phyloP scores from a whole-genome alignment of 768 basidiomycete genomes.

The Baorangia bicolor region DNA sequence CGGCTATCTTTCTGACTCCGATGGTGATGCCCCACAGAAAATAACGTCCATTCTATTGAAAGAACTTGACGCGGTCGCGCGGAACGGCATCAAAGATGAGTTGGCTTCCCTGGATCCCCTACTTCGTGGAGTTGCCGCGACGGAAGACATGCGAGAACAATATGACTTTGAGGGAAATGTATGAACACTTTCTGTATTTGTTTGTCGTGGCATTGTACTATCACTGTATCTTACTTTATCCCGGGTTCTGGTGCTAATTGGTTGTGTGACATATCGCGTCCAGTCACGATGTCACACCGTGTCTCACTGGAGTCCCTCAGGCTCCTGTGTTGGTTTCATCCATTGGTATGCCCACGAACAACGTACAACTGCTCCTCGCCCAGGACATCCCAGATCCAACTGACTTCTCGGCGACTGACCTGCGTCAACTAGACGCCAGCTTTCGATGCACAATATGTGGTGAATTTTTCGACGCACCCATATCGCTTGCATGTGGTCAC shows the following conservation, averaged over 20 bases:
- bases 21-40: slow-evolving; percentile 55
- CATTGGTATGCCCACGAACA: slow-evolving; percentile 28
- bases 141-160: slow-evolving; percentile 39
- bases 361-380: slow-evolving; percentile 29
- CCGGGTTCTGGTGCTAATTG: not conserved
- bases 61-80: slow-evolving; percentile 80
- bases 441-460: slow-evolving; percentile 76
- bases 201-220: slow-evolving; percentile 25
- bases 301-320: too few species aligned
- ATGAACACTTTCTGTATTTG: slow-evolving; percentile 18
- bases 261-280: slow-evolving; percentile 23
- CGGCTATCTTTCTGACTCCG: not conserved
- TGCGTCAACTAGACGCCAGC: slow-evolving; percentile 61
- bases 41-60: slow-evolving; percentile 75
- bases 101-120: slow-evolving; percentile 79
- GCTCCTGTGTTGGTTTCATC: not conserved
- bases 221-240: slow-evolving; percentile 10
- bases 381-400: slow-evolving; percentile 58
- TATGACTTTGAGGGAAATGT: slow-evolving; percentile 45
- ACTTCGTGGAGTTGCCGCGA: slow-evolving; percentile 53
- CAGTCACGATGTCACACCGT: slow-evolving; percentile 26
- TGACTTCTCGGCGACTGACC: slow-evolving; percentile 64
- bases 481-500: slow-evolving; percentile 74
- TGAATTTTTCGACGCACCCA: slow-evolving; percentile 70
- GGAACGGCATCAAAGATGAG: slow-evolving; percentile 80